A percentile compares a stretch with the other conserved stretches of the same genome.
phyloP scores from a whole-genome alignment of 108 stramenopile species.

The Skeletonema potamos region DNA sequence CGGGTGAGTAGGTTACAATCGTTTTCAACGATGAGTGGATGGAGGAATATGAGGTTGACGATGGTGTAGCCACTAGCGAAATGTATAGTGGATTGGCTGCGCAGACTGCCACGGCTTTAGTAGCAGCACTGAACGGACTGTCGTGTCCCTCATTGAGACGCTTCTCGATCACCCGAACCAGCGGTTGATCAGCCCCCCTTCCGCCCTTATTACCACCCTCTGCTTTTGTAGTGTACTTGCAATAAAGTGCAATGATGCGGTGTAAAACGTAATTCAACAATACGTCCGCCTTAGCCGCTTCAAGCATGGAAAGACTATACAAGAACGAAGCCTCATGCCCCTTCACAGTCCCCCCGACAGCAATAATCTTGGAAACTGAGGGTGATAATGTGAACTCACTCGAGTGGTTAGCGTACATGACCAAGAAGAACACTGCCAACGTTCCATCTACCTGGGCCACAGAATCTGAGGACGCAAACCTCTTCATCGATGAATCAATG shows the following conservation, averaged over 20 bases:
- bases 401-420: constrained; percentile 41
- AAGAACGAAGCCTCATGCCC: constrained; percentile 56
- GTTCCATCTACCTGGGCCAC: constrained; percentile 72
- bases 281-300: constrained; percentile 49
- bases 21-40: constrained; percentile 47
- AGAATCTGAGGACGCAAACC: constrained; percentile 51
- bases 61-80: neutral
- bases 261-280: constrained; percentile 60
- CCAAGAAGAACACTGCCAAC: constrained; percentile 55
- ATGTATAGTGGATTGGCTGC: constrained; percentile 47
- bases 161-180: constrained; percentile 44
- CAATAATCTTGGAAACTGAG: constrained; percentile 51
- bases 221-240: constrained; percentile 44
- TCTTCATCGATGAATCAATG: constrained; percentile 65
- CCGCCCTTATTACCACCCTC: constrained; percentile 15
- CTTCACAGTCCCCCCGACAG: constrained; percentile 43
- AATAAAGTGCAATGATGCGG: constrained; percentile 60
- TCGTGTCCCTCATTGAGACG: constrained; percentile 18
- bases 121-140: constrained; percentile 37
- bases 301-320: constrained; percentile 43
- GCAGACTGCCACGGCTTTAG: constrained; percentile 60
- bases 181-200: constrained; percentile 10
- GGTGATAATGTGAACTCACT: constrained; percentile 33
- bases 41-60: constrained; percentile 30
- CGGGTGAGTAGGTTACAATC: constrained; percentile 50